Evolutionary conservation across 2,329 filamentous ascomycete species (phyloP), one percentile per base, ranked within the genome.

Genomic region (Stagonosporopsis chrysanthemi): DNA sequence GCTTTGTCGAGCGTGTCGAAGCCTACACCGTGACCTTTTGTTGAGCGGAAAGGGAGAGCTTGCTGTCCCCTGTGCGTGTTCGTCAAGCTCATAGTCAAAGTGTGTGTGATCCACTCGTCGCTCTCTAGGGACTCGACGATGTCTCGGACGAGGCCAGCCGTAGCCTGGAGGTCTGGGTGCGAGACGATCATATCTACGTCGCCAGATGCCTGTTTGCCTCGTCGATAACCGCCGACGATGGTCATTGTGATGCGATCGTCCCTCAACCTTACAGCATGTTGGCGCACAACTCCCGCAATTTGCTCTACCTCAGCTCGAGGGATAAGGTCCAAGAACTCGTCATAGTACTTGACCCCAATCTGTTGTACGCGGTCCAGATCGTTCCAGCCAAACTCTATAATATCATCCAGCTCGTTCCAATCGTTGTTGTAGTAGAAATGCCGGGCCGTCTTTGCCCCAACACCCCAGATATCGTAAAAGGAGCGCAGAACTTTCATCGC

Each of bases 1-100:
- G 92, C 92, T 75, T 97, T 97, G 75, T 98, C 93, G 1, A 98
- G 82, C 0, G 88, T 91, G 71, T 97, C 93, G 64, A 97, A 97
- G 0, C 91, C 90, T 22, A 82, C 79, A 1, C 79, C 78, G 5
- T 76, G 71, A 12, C 67, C 71, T 46, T 69, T 75, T 3, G 77
- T 73, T 5, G 74, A 76, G 6, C 79, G 80, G 66, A 83, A 86
- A 0, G 86, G 84, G 0, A 87, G 75, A 0, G 86, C 83, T 47
- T 84, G 77, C 62, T 97, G 92, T 4, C 86, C 88, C 24, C 92
- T 85, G 50, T 90, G 83, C 11, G 89, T 91, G 63, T 88, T 90
- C 43, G 84, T 86, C 4, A 86, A 83, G 57, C 87, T 89, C 24
- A 96, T 77, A 0, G 83, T 85, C 1, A 98, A 82, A 0, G 90